Base-by-base conservation (phyloP, 1,284 basidiomycete species). In the Trametes hirsuta region DNA sequence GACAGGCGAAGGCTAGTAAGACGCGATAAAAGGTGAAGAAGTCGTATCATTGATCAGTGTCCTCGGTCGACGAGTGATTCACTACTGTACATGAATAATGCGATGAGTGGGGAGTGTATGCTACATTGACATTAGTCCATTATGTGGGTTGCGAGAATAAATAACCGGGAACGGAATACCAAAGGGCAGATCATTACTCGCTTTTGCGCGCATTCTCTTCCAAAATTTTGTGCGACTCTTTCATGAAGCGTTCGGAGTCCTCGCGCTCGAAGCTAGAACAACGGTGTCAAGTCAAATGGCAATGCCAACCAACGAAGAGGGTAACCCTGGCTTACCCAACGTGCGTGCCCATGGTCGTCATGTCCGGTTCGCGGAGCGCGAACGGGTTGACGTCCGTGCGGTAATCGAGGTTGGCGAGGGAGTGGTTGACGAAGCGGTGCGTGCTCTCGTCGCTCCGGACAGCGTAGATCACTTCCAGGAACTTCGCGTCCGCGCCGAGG, bases 371-470 rank as follows among this genome's bases (percentile, higher is more conserved):
- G n/a, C 88, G 84, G 39, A 97, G 77, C 6, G 94, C 94, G 70
- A 97, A 97, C 0, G 95, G 95, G 72, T 96, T 97, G 64, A 94
- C 85, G 72, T 97, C 95, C 42, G 82, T 85, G 45, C 81, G 75
- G 34, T 82, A 80, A 65, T 94, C 79, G 50, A 98, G 80, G 74
- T 94, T 95, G 10, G 94, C 95, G 22, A 97, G 79, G 60, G 90
- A 93, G 76, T 97, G 95, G 75, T 97, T 96, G 63, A 95, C 93
- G 69, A 94, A 97, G 58, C 95, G 83, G 71, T 98, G 95, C 0
- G 92, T 94, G 2, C 90, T 87, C 74, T 98, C 97, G 74, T 99
- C 97, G 12, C 94, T 94, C 54, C 92, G 84, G 18, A 99, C 93
- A 14, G 93, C 94, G 68, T 93, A 90, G 58, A 98, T 81, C 48